Conservation (phyloP, 2,329 filamentous ascomycete species). For the Juglanconis juglandina region DNA sequence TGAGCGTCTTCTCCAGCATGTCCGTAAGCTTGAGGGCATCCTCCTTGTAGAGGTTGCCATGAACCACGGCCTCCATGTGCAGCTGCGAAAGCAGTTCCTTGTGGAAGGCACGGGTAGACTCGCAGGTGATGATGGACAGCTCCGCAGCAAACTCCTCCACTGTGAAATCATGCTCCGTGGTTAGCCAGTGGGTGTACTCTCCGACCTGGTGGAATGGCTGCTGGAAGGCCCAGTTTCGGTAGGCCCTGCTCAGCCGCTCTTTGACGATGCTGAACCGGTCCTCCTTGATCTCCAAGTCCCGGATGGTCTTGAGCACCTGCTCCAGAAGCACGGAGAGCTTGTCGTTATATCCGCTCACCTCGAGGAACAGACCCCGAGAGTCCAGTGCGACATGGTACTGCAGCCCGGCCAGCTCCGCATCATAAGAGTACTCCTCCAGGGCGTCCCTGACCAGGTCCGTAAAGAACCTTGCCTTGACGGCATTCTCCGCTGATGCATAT, state of each 20-base stretch:
- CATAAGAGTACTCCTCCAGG: constrained; percentile 89
- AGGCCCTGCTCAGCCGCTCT: constrained; percentile 71
- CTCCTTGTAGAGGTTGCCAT: constrained; percentile 92
- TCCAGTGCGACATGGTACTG: constrained; percentile 76
- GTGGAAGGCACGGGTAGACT: constrained; percentile 73
- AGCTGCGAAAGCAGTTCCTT: constrained; percentile 78
- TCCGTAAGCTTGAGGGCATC: constrained; percentile 84
- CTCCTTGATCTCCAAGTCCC: constrained; percentile 77
- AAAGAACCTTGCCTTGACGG: constrained; percentile 75
- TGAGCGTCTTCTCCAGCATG: constrained; percentile 73
- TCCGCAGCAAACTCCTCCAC: constrained; percentile 78
- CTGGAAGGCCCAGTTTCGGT: constrained; percentile 83
- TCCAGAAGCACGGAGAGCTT: constrained; percentile 89
- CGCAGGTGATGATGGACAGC: constrained; percentile 68
- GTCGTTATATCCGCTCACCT: constrained; percentile 90
- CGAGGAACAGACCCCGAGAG: constrained; percentile 70
- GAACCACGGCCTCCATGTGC: constrained; percentile 82
- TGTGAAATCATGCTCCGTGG: constrained; percentile 70
- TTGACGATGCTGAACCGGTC: constrained; percentile 90
- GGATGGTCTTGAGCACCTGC: constrained; percentile 80
- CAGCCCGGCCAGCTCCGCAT: constrained; percentile 87
- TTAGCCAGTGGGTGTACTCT: constrained; percentile 78
- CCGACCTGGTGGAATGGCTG: constrained; percentile 87
- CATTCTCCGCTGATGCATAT: constrained; percentile 73
- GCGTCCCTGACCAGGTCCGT: constrained; percentile 85